These are phyloP conservation scores for Xylariaceae sp. DNA, from an alignment of 2,329 filamentous ascomycete genomes.

Conservation along the genomic window DNA sequence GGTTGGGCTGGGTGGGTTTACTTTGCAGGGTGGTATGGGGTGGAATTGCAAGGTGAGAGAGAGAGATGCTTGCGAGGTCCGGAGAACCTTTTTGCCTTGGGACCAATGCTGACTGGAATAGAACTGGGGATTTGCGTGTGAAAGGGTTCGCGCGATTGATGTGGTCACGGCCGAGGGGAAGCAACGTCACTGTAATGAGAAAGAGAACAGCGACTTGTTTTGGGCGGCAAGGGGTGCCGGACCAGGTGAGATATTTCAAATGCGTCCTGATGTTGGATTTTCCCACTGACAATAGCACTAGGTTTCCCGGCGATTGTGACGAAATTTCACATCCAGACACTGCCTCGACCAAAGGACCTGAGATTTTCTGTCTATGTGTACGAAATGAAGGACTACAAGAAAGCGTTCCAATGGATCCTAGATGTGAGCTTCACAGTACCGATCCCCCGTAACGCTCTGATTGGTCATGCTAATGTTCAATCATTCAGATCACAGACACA, in stretches of 20 bases:
- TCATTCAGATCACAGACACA: constrained; percentile 14
- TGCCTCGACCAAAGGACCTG: constrained; percentile 27
- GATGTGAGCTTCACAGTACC: constrained; percentile 31
- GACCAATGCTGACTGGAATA: constrained; percentile 12
- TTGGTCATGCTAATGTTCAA: too few relatives aligned
- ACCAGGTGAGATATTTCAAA: constrained; percentile 32
- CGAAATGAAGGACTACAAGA: constrained; percentile 38
- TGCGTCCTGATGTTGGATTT: too few relatives aligned
- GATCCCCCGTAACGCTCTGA: too few relatives aligned
- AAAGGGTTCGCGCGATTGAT: constrained; percentile 40
- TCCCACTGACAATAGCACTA: too few relatives aligned
- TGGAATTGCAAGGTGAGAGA: constrained; percentile 47
- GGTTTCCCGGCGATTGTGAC: constrained; percentile 51
- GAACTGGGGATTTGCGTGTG: constrained; percentile 54
- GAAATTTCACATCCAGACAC: constrained; percentile 42
- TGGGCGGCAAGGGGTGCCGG: constrained; percentile 47
- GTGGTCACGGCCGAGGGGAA: constrained; percentile 42
- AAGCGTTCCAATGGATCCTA: constrained; percentile 44
- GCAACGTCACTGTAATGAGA: constrained; percentile 29
- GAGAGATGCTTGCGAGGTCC: neutral
- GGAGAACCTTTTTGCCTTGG: neutral
- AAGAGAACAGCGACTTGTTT: constrained; percentile 41
- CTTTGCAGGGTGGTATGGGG: constrained; percentile 54
- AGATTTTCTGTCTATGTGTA: constrained; percentile 40
- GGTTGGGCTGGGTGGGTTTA: constrained; percentile 52